Evolutionary conservation across 345 rosid genomes (phyloP), one percentile per base, ranked within the genome.

Genomic region (Stellera chamaejasme): DNA sequence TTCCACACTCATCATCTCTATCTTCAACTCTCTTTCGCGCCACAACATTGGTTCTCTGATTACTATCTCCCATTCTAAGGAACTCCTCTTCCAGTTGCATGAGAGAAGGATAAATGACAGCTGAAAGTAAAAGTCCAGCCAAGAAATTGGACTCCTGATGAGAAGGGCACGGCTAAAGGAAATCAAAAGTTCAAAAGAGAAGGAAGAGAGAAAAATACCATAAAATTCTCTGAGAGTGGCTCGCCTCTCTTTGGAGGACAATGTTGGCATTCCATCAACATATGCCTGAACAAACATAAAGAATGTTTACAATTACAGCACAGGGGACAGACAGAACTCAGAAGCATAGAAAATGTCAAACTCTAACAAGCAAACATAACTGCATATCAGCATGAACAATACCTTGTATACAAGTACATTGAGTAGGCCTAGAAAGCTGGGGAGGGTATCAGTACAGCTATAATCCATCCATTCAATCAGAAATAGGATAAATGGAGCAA

Each of bases 401-500:
- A 79, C 89, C 83, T 80, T 80, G 70, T 73, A 71, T 50, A 85
- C 76, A 46, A 82, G 85, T 27, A 79, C 45, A 62, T 72, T 72
- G 66, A 85, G 79, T 16, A 85, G 76, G 59, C 85, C 89, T 65
- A 80, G 71, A 55, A 59, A 78, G 48, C 59, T 72, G 26, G 86
- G 86, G 16, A 85, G 65, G 3, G 75, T 45, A 66, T 75, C 89
- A 16, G 82, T 81, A 65, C 82, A 83, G 11, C 88, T 72, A 65
- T 61, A 83, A 61, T 82, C 85, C 83, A 80, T 75, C 94, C 89
- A 85, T 66, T 82, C 82, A 41, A 80, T 62, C 63, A 80, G 61
- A 72, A 73, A 82, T 56, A 85, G 65, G 60, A 80, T 55, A 44
- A 78, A 59, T 5, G 78, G 89, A 7, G 87, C 89, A 62, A 80